Evolutionary conservation across 305 asterid species (phyloP).

Genomic region (Nicotiana rustica): DNA sequence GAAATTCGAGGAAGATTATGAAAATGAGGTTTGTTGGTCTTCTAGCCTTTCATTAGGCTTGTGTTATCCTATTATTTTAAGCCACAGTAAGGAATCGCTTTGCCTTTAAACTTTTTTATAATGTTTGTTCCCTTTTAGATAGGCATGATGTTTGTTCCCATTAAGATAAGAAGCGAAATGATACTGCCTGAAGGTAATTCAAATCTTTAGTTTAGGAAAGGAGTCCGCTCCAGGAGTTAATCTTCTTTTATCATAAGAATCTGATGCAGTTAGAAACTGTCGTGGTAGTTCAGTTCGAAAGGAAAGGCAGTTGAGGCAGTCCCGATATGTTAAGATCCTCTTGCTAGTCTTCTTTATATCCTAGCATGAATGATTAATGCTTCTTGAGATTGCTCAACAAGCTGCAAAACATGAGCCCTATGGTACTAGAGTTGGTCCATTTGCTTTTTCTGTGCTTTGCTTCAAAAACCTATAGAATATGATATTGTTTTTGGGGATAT

Average conservation of each 20-base stretch:
- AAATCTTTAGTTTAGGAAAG: background rate
- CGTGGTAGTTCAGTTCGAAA: slow-evolving; percentile 27
- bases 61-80: slow-evolving; percentile 33
- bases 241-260: background rate
- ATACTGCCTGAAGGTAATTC: slow-evolving; percentile 7
- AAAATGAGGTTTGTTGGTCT: slow-evolving; percentile 70
- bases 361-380: slow-evolving; percentile 23
- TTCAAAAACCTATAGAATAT: slow-evolving; percentile 8
- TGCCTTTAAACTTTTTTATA: background rate
- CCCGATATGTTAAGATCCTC: background rate
- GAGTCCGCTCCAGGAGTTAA: background rate
- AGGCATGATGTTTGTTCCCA: background rate
- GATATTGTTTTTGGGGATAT: slow-evolving; percentile 13
- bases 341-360: background rate
- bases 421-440: slow-evolving; percentile 16
- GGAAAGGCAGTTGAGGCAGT: slow-evolving; percentile 19
- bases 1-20: slow-evolving; percentile 75
- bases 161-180: slow-evolving; percentile 11
- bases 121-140: slow-evolving; percentile 16
- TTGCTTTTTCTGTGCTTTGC: background rate
- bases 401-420: slow-evolving; percentile 23
- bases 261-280: background rate
- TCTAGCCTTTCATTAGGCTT: slow-evolving; percentile 34
- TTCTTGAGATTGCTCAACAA: background rate
- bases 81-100: slow-evolving; percentile 21